These are phyloP conservation scores for Schoenoplectus triqueter DNA, from an alignment of 202 grass and related monocot genomes.

Conservation along the genomic window DNA sequence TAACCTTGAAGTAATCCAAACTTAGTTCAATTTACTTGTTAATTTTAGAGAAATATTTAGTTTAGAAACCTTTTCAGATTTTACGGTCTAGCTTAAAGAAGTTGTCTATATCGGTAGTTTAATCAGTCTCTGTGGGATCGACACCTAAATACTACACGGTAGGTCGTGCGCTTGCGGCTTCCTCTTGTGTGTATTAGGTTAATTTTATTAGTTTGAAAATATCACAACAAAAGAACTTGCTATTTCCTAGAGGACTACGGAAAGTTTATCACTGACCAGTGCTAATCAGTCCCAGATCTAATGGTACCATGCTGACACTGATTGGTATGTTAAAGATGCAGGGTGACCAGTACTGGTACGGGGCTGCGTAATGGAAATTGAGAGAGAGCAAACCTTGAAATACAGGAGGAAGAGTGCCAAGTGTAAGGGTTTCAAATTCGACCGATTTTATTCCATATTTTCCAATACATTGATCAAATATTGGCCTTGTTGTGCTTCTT, in stretches of 20 bases:
- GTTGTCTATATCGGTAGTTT: no score
- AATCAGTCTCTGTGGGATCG: no score
- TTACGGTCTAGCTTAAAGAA: no score
- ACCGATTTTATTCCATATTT: constrained; percentile 81
- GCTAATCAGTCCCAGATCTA: not conserved
- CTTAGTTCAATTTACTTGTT: no score
- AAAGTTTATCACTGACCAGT: not conserved
- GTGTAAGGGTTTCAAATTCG: constrained; percentile 66
- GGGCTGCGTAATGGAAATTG: not conserved
- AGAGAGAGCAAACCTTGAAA: constrained; percentile 67
- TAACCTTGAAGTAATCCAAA: no score
- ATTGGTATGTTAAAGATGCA: not conserved
- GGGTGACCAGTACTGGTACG: not conserved
- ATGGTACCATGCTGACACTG: not conserved
- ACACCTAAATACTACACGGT: no score
- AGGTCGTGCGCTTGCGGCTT: no score
- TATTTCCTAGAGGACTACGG: not conserved
- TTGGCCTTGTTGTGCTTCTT: constrained; percentile 56
- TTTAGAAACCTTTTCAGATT: no score
- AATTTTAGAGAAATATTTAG: no score
- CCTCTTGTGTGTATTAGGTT: no score
- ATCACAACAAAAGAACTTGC: no score
- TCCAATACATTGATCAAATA: constrained; percentile 81
- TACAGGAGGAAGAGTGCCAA: constrained; percentile 78
- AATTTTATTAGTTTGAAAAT: no score